A percentile compares a stretch with the other conserved stretches of the same genome.
Conservation (phyloP, 768 basidiomycete genomes). For the Chalciporus piperatus region DNA sequence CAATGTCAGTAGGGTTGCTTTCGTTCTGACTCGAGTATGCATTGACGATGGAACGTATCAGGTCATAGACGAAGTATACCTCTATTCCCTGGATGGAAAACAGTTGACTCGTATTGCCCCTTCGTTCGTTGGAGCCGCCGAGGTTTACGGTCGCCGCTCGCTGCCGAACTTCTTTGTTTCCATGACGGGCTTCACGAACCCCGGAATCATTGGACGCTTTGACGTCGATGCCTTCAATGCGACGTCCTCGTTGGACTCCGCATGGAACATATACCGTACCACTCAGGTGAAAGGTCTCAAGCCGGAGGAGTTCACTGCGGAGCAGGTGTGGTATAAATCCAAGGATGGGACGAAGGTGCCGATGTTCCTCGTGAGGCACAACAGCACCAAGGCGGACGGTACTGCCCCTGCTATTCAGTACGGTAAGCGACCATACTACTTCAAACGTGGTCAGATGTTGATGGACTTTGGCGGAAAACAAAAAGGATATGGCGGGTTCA, state of each 20-base stretch:
- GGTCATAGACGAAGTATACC: slow-evolving; percentile 80
- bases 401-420: slow-evolving; percentile 77
- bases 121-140: slow-evolving; percentile 66
- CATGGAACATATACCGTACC: slow-evolving; percentile 58
- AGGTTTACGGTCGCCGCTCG: slow-evolving; percentile 48
- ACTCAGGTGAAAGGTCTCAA: slow-evolving; percentile 59
- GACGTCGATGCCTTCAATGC: slow-evolving; percentile 42
- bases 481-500: slow-evolving; percentile 80
- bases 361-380: slow-evolving; percentile 83
- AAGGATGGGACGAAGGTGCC: slow-evolving; percentile 81
- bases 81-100: slow-evolving; percentile 57
- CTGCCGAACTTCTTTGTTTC: slow-evolving; percentile 63
- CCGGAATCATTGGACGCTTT: slow-evolving; percentile 63
- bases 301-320: slow-evolving; percentile 64
- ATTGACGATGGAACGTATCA: slow-evolving; percentile 12
- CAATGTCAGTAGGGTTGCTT: slow-evolving; percentile 48
- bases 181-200: slow-evolving; percentile 67
- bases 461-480: neutral
- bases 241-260: slow-evolving; percentile 37
- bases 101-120: slow-evolving; percentile 54
- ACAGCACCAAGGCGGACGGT: slow-evolving; percentile 66
- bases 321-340: slow-evolving; percentile 77
- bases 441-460: neutral
- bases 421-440: slow-evolving; percentile 38
- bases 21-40: neutral